These are phyloP conservation scores for Laguncularia racemosa DNA, from an alignment of 345 rosid genomes.

Conservation along the genomic window DNA sequence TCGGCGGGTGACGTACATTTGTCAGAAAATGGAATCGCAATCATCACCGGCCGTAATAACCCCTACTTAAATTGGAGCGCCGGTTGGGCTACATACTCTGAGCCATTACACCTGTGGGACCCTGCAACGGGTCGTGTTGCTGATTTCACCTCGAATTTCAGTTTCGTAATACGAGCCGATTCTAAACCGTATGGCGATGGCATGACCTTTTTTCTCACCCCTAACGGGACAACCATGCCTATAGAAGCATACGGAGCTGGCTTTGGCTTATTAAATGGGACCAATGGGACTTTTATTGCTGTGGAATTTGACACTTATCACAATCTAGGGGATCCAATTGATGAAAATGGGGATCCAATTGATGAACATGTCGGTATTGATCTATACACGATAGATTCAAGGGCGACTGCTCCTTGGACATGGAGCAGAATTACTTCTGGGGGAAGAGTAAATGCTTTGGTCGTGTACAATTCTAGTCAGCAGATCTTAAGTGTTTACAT, in stretches of 20 bases:
- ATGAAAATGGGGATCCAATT: background rate
- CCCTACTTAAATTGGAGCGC: background rate
- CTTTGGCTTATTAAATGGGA: background rate
- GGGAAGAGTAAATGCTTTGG: background rate
- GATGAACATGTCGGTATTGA: constrained; percentile 4
- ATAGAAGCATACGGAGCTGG: background rate
- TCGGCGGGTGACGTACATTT: no score
- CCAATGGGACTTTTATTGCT: background rate
- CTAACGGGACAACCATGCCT: constrained; percentile 6
- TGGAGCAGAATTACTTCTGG: background rate
- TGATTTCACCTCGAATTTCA: no score
- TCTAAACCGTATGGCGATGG: no score
- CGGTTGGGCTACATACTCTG: constrained; percentile 8
- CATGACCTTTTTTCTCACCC: constrained; percentile 12
- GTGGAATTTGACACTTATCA: constrained; percentile 10
- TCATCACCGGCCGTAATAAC: no score
- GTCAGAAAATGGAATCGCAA: no score
- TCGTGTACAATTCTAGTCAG: background rate
- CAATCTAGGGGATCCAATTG: no score
- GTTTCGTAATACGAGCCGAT: no score
- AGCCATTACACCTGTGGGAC: constrained; percentile 13
- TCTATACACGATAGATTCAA: background rate
- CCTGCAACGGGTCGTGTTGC: constrained; percentile 2
- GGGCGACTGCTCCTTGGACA: no score
- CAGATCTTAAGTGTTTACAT: background rate